Conservation (phyloP, 768 basidiomycete species). For the Lactarius pseudohatsudake region DNA sequence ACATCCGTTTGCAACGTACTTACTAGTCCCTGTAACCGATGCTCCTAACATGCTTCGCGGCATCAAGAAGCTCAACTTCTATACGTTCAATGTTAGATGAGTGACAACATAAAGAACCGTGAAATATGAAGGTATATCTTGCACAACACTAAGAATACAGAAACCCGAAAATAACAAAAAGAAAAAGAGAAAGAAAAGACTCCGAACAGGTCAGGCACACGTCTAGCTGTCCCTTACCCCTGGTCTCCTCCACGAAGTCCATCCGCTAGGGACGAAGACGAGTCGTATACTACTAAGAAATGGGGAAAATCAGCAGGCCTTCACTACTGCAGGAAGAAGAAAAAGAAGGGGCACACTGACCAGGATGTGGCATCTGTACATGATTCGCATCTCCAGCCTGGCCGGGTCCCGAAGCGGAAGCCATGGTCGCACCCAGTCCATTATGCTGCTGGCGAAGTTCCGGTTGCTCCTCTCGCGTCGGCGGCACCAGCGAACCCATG, state of each 20-base stretch:
- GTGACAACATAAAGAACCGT: neutral
- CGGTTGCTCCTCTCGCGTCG: constrained; percentile 29
- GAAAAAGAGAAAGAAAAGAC: neutral
- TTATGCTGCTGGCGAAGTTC: constrained; percentile 21
- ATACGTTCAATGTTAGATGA: neutral
- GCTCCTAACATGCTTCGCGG: neutral
- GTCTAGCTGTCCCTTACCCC: constrained; percentile 4
- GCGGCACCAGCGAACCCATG: constrained; percentile 35
- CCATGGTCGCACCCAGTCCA: constrained; percentile 10
- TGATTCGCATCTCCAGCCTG: constrained; percentile 23
- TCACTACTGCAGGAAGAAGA: neutral
- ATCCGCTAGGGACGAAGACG: constrained; percentile 27
- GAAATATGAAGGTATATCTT: neutral
- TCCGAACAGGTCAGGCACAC: neutral
- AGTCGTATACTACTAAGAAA: constrained; percentile 23
- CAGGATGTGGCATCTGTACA: constrained; percentile 23
- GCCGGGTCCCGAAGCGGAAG: constrained; percentile 19
- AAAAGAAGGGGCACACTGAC: constrained; percentile 21
- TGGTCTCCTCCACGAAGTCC: constrained; percentile 27
- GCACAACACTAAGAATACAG: constrained; percentile 17
- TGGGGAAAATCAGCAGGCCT: neutral
- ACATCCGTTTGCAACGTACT: too few relatives aligned
- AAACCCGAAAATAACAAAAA: neutral
- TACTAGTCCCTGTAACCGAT: too few relatives aligned
- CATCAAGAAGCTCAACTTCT: constrained; percentile 2